Percentiles rank a stretch among this genome's conserved stretches.
Conservation (phyloP, 257 asterid genomes). For the Nicotiana knightiana region DNA sequence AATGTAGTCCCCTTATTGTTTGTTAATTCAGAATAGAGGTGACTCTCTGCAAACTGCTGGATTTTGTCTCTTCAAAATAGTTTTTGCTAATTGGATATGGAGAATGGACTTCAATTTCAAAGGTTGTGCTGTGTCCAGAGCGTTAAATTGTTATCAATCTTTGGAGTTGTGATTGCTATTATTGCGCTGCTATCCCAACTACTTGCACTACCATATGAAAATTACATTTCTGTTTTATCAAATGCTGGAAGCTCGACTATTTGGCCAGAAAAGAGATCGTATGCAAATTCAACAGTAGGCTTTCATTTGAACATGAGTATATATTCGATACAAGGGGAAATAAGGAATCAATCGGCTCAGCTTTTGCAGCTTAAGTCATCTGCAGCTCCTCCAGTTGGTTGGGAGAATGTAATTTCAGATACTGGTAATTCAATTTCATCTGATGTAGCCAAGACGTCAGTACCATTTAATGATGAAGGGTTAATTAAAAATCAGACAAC, state of each 20-base stretch:
- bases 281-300: neutral
- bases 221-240: constrained; percentile 22
- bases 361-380: neutral
- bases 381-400: neutral
- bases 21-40: neutral
- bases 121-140: constrained; percentile 16
- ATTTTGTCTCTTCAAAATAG: neutral
- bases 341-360: neutral
- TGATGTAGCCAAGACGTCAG: neutral
- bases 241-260: constrained; percentile 8
- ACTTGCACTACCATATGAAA: constrained; percentile 24
- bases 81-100: constrained; percentile 8
- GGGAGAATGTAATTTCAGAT: neutral
- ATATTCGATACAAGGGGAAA: neutral
- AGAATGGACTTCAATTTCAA: constrained; percentile 19
- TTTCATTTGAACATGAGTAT: neutral
- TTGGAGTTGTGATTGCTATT: constrained; percentile 20
- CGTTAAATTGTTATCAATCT: constrained; percentile 14
- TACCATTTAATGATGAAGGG: neutral
- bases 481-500: neutral
- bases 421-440: neutral
- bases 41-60: neutral
- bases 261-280: neutral
- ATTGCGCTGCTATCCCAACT: constrained; percentile 26
- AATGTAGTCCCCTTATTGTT: neutral